Conservation (phyloP, 2,329 filamentous ascomycete species). For the Exophiala alcalophila region DNA sequence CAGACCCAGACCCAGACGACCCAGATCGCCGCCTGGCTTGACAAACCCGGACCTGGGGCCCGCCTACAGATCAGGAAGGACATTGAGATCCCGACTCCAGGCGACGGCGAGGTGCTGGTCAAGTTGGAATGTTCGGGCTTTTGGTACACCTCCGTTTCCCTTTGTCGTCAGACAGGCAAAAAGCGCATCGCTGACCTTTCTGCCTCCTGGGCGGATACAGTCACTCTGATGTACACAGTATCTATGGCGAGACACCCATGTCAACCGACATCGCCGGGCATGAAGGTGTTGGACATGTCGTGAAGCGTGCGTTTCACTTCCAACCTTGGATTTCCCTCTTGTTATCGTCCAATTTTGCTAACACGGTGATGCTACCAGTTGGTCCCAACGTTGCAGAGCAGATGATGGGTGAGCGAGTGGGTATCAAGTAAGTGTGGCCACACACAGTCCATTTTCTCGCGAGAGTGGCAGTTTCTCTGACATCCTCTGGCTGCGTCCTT, state of each 20-base stretch:
- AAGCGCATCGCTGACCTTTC: background rate
- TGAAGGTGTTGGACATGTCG: conserved; percentile 46
- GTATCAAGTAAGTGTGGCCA: conserved; percentile 30
- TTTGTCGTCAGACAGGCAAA: conserved; percentile 19
- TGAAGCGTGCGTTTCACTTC: conserved; percentile 25
- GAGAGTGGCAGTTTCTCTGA: background rate
- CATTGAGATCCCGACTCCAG: conserved; percentile 39
- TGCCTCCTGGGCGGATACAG: conserved; percentile 8
- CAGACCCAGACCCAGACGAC: no score
- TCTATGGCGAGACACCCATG: conserved; percentile 44
- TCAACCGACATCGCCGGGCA: conserved; percentile 47
- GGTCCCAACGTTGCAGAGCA: conserved; percentile 2
- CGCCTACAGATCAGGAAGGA: conserved; percentile 38
- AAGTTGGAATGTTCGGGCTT: conserved; percentile 49
- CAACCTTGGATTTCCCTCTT: no score
- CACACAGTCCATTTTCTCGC: background rate
- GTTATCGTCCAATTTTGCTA: no score
- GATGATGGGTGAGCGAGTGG: conserved; percentile 26
- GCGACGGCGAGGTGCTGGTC: conserved; percentile 43
- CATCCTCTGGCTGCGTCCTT: background rate
- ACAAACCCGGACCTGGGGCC: conserved; percentile 36
- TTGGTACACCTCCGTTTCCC: conserved; percentile 23
- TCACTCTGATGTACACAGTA: conserved; percentile 48
- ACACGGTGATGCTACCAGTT: no score
- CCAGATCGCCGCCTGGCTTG: conserved; percentile 40